Base-by-base conservation (phyloP, 2,329 filamentous ascomycete genomes). In the Sporothrix luriei region DNA sequence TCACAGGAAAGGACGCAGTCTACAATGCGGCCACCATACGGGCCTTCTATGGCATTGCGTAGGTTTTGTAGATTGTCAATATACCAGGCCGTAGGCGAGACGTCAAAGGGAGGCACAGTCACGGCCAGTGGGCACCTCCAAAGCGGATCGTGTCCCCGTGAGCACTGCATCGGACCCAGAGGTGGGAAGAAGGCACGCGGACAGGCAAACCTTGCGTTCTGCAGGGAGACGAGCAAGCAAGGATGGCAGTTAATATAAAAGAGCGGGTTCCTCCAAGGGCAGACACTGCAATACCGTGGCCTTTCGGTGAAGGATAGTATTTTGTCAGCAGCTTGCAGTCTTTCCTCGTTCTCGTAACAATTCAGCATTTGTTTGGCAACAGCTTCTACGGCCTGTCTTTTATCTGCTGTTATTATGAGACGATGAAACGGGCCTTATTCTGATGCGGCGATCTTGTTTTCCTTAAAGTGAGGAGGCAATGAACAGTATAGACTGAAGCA, bases 1-100 rank as follows among this genome's bases (percentile, higher is more conserved):
- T 40, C 40, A 52, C 29, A 54, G 64, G 48, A 66, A 66, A 54
- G 49, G 48, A 66, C 29, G 49, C 26, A 52, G 55, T 52, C 3
- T n/a, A 9, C 48, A 9, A n/a, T n/a, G 19, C 10, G 49, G 33
- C 33, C 33, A 33, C 33, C 4, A 7, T 33, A 33, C 33, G 33
- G 16, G 26, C 4, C 48, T 13, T 24, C 29, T 54, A 21, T 29
- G 55, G 55, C 55, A n/a, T 59, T 59, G 24, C 29, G 40, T 40
- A 19, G 55, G 55, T 59, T 40, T 38, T 40, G 55, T 59, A 59
- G 29, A 59, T 49, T 66, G 29, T 9, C 38, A 62, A 62, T 43
- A 21, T 43, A 43, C 33, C 24, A 19, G 54, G 11, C 13, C 26
- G n/a, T n/a, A 61, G 57, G 13, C 57, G 57, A 61, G 5, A 38